phyloP scores from a whole-genome alignment of 495 filamentous ascomycete genomes.

The Halenospora varia region DNA sequence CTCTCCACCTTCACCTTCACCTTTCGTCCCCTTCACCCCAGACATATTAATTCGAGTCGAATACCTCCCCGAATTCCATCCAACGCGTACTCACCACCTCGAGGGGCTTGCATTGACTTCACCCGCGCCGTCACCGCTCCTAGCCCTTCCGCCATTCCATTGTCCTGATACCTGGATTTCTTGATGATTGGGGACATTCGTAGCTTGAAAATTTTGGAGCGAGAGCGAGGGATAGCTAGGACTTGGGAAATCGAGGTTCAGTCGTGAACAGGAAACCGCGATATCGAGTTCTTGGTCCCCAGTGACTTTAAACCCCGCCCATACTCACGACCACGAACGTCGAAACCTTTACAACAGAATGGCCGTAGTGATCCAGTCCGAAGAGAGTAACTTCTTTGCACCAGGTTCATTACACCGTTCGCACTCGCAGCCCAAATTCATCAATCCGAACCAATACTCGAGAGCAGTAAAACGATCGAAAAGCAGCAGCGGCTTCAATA shows the following conservation, averaged over 20 bases:
- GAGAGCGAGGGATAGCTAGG: neutral
- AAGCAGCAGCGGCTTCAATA: constrained; percentile 14
- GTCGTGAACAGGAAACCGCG: neutral
- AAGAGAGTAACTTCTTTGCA: constrained; percentile 22
- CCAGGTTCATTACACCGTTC: constrained; percentile 19
- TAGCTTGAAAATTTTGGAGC: neutral
- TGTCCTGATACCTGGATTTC: neutral
- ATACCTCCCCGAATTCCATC: no score
- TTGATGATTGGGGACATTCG: neutral
- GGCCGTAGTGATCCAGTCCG: constrained; percentile 12
- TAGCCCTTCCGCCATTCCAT: neutral
- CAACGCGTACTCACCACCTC: no score
- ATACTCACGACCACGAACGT: neutral
- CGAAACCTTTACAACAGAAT: constrained; percentile 1
- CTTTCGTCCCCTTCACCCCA: neutral
- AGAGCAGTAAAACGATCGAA: constrained; percentile 16
- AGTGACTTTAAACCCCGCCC: neutral
- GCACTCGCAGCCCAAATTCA: constrained; percentile 22
- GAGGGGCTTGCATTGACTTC: neutral
- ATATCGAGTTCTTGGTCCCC: neutral
- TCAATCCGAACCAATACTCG: constrained; percentile 15
- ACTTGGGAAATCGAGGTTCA: neutral
- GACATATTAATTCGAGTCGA: no score
- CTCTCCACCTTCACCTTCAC: neutral
- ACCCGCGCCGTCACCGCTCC: neutral